These are phyloP conservation scores for Stylosanthes scabra DNA, from an alignment of 331 rosid genomes.

Conservation along the genomic window DNA sequence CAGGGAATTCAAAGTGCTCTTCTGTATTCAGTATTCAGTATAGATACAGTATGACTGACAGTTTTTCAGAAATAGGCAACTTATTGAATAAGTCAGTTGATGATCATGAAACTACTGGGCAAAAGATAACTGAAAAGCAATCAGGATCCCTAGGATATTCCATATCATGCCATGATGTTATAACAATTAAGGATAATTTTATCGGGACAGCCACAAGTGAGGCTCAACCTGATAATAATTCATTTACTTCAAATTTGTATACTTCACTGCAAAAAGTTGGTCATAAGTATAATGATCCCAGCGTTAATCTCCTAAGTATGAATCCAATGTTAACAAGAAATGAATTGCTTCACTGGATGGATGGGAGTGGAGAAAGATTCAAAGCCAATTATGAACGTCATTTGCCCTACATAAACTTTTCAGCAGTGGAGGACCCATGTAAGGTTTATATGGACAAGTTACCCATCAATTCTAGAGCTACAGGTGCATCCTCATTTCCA, in stretches of 20 bases:
- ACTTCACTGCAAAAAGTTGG: conserved; percentile 44
- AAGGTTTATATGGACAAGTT: conserved; percentile 60
- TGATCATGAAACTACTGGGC: conserved; percentile 37
- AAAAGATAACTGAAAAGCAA: conserved; percentile 44
- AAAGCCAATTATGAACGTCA: conserved; percentile 38
- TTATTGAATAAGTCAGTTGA: conserved; percentile 42
- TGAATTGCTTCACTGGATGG: conserved; percentile 51
- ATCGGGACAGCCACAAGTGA: conserved; percentile 44
- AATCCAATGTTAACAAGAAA: conserved; percentile 77
- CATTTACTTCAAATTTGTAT: conserved; percentile 44
- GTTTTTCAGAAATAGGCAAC: conserved; percentile 31
- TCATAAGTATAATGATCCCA: conserved; percentile 50
- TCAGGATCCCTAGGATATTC: conserved; percentile 44
- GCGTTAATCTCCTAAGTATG: conserved; percentile 75
- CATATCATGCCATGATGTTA: conserved; percentile 43
- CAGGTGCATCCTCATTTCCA: conserved; percentile 40
- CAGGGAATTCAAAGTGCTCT: conserved; percentile 49
- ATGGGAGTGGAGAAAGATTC: conserved; percentile 49
- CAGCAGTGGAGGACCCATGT: conserved; percentile 76
- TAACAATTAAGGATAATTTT: conserved; percentile 36
- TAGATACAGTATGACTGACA: conserved; percentile 39
- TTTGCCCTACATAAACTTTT: conserved; percentile 76
- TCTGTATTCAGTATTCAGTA: conserved; percentile 39
- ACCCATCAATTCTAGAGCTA: conserved; percentile 41
- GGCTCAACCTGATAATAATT: conserved; percentile 43